Evolutionary conservation across 2,329 filamentous ascomycete species (phyloP).

Genomic region (Chrysoporthe austroafricana): DNA sequence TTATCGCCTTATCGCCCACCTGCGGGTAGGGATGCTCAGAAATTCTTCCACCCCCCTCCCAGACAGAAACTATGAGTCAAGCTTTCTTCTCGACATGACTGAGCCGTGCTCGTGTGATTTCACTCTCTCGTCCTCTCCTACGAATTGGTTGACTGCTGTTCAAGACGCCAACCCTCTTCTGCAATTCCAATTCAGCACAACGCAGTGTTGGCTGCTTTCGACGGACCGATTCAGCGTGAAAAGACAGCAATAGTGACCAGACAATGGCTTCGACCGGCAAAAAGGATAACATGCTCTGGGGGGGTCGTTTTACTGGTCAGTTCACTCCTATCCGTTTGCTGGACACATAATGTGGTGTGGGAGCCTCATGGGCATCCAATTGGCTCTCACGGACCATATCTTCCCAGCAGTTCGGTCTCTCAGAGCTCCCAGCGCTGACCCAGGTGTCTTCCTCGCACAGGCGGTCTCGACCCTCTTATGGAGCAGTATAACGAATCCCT

Average conservation of each 20-base stretch:
- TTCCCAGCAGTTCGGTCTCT: too few relatives aligned
- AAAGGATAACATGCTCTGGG: conserved; percentile 24
- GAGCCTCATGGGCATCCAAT: not conserved
- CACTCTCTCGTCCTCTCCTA: not conserved
- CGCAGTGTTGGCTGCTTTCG: not conserved
- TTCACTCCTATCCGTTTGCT: not conserved
- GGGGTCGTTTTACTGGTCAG: conserved; percentile 22
- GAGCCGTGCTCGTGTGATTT: not conserved
- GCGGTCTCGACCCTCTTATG: conserved; percentile 85
- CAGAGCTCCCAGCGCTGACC: not conserved
- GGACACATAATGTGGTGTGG: too few relatives aligned
- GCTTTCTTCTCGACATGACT: not conserved
- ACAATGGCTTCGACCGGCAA: conserved; percentile 19
- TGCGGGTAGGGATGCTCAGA: not conserved
- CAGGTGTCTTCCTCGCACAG: conserved; percentile 44
- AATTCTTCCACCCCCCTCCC: not conserved
- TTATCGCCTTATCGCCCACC: not conserved
- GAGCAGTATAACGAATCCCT: conserved; percentile 82
- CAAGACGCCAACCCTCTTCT: not conserved
- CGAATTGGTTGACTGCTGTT: not conserved
- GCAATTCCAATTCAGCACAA: not conserved
- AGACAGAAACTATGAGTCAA: not conserved
- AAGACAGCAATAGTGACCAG: not conserved
- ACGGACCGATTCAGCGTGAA: not conserved
- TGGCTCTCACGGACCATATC: not conserved